Evolutionary conservation across 1,284 basidiomycete genomes (phyloP).

Genomic region (Porodaedalea pini): DNA sequence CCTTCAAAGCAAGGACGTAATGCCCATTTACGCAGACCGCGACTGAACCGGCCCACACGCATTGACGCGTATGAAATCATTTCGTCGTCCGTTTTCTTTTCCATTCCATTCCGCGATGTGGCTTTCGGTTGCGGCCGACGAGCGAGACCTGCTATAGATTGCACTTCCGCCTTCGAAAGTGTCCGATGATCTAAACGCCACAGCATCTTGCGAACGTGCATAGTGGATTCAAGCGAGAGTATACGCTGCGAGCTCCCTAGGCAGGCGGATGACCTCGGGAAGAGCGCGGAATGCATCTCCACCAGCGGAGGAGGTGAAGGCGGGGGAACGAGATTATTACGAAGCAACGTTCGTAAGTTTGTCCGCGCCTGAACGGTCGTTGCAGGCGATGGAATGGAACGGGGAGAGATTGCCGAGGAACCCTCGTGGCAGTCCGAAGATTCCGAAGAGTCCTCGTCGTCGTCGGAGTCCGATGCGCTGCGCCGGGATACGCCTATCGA

Average conservation of each 20-base stretch:
- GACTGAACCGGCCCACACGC: slow-evolving; percentile 43
- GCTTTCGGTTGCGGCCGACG: slow-evolving; percentile 35
- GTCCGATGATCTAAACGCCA: slow-evolving; percentile 39
- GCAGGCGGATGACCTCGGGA: slow-evolving; percentile 61
- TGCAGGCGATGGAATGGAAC: background rate
- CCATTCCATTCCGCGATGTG: slow-evolving; percentile 20
- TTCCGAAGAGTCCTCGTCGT: slow-evolving; percentile 26
- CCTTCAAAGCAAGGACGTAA: slow-evolving; percentile 74
- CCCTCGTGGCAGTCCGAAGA: slow-evolving; percentile 3
- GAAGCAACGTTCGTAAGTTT: slow-evolving; percentile 14
- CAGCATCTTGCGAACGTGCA: slow-evolving; percentile 52
- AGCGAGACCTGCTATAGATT: slow-evolving; percentile 47
- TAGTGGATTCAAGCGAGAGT: slow-evolving; percentile 41
- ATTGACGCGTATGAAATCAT: slow-evolving; percentile 39
- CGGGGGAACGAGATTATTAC: slow-evolving; percentile 12
- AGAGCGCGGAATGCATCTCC: slow-evolving; percentile 44
- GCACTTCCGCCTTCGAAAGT: slow-evolving; percentile 43
- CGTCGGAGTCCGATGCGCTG: slow-evolving; percentile 27
- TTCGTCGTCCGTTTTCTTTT: slow-evolving; percentile 33
- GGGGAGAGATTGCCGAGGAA: slow-evolving; percentile 8
- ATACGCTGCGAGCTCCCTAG: slow-evolving; percentile 35
- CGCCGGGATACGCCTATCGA: slow-evolving; percentile 22
- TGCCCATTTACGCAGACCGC: slow-evolving; percentile 63
- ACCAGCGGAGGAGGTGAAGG: slow-evolving; percentile 22
- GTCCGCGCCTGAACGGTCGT: slow-evolving; percentile 3